Percentiles rank a stretch among this genome's conserved stretches.
phyloP scores from a whole-genome alignment of 768 basidiomycete species.

The Lactarius sp. region DNA sequence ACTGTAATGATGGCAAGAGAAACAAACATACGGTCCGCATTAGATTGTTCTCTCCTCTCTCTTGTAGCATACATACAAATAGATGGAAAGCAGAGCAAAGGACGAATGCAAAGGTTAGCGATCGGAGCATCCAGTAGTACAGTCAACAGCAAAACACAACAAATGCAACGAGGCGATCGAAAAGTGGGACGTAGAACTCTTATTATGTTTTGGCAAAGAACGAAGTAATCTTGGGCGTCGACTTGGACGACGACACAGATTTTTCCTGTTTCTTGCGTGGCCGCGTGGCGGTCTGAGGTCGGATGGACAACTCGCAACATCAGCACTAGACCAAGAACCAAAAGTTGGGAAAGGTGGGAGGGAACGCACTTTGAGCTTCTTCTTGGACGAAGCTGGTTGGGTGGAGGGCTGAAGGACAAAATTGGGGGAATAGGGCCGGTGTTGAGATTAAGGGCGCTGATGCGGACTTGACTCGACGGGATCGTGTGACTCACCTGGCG shows the following conservation, averaged over 20 bases:
- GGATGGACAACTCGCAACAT: not conserved
- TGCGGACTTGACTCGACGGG: not conserved
- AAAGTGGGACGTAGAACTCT: not conserved
- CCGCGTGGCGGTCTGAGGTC: not conserved
- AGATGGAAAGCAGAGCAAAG: too few relatives aligned
- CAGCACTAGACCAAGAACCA: not conserved
- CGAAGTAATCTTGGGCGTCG: slow-evolving; percentile 25
- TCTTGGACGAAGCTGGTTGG: not conserved
- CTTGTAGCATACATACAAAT: not conserved
- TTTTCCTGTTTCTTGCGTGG: slow-evolving; percentile 21
- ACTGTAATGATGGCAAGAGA: not conserved
- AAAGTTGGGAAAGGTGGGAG: not conserved
- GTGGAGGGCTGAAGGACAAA: not conserved
- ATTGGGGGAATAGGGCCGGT: not conserved
- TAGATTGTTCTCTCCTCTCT: too few relatives aligned
- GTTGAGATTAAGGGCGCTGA: not conserved
- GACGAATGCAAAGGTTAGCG: not conserved
- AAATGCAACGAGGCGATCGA: not conserved
- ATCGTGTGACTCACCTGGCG: slow-evolving; percentile 4
- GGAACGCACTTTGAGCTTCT: slow-evolving; percentile 8
- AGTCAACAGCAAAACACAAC: not conserved
- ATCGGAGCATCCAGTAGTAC: not conserved
- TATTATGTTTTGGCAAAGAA: slow-evolving; percentile 20
- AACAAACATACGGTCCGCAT: not conserved
- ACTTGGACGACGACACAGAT: not conserved